These are phyloP conservation scores for Coemansia guatemalensis DNA, from an alignment of 192 early-diverging fungal species.

Conservation along the genomic window DNA sequence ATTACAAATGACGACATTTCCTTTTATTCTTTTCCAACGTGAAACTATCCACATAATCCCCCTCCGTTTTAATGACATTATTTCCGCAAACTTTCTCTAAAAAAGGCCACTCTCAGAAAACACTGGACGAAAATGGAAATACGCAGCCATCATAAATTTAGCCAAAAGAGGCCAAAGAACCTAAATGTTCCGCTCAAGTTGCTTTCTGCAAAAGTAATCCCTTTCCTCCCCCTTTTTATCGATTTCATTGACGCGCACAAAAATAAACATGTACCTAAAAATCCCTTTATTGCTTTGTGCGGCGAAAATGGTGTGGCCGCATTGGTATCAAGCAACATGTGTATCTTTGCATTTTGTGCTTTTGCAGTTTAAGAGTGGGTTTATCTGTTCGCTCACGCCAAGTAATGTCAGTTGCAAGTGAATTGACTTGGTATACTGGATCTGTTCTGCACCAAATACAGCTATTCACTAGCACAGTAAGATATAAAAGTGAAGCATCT, in stretches of 20 bases:
- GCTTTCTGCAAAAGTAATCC: neutral
- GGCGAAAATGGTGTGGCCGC: neutral
- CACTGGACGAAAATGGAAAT: neutral
- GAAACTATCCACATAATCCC: neutral
- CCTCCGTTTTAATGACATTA: too few relatives aligned
- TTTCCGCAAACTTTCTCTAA: too few relatives aligned
- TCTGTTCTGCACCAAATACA: too few relatives aligned
- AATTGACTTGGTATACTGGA: too few relatives aligned
- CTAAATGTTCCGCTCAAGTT: neutral
- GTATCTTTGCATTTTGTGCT: neutral
- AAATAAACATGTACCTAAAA: neutral
- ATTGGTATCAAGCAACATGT: neutral
- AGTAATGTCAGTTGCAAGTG: neutral
- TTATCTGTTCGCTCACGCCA: neutral
- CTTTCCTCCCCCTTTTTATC: neutral
- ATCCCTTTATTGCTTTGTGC: neutral
- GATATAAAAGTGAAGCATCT: too few relatives aligned
- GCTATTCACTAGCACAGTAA: too few relatives aligned
- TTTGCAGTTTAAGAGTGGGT: neutral
- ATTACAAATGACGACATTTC: too few relatives aligned
- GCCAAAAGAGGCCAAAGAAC: neutral
- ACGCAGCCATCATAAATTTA: neutral
- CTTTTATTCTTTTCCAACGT: neutral
- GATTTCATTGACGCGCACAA: neutral
- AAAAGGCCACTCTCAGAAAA: neutral